phyloP scores from a whole-genome alignment of 1,139 yeast genomes.

The Saccharomyces hybrid region DNA sequence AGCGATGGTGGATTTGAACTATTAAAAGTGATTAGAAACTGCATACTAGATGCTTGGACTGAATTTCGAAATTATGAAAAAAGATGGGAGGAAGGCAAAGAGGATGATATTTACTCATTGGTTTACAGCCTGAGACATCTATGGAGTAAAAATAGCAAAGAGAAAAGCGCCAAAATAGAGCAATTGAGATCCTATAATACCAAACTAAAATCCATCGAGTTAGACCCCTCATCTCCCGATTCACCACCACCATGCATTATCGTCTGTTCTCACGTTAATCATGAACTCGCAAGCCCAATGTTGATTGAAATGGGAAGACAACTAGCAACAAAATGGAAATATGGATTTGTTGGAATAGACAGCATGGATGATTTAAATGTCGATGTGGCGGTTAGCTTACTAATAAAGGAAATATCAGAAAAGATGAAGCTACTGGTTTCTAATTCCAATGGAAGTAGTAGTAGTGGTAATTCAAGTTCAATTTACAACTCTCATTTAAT shows the following conservation, averaged over 20 bases:
- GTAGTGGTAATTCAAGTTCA: background rate
- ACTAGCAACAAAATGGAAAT: slow-evolving; percentile 52
- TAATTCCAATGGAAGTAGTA: background rate
- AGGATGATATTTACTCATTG: slow-evolving; percentile 56
- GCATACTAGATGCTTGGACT: slow-evolving; percentile 66
- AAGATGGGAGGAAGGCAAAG: slow-evolving; percentile 55
- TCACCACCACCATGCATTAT: slow-evolving; percentile 63
- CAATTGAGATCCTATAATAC: slow-evolving; percentile 21
- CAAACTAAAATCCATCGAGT: slow-evolving; percentile 20
- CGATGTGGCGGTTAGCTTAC: slow-evolving; percentile 47
- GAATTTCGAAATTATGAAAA: slow-evolving; percentile 50
- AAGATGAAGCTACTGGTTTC: slow-evolving; percentile 26
- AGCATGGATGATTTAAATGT: slow-evolving; percentile 41
- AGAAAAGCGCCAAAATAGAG: slow-evolving; percentile 17
- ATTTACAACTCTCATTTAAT: background rate
- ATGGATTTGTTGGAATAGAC: slow-evolving; percentile 57
- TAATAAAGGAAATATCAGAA: slow-evolving; percentile 54
- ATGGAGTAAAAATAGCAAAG: slow-evolving; percentile 39
- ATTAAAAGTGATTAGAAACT: slow-evolving; percentile 42
- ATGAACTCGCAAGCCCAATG: slow-evolving; percentile 49
- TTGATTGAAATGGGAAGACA: slow-evolving; percentile 48
- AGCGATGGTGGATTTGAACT: slow-evolving; percentile 38
- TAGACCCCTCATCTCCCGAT: slow-evolving; percentile 43
- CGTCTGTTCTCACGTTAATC: slow-evolving; percentile 53
- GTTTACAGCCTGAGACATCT: slow-evolving; percentile 49